These are phyloP conservation scores for Cylindrodendrum hubeiense DNA, from an alignment of 2,329 filamentous ascomycete genomes.

Conservation along the genomic window DNA sequence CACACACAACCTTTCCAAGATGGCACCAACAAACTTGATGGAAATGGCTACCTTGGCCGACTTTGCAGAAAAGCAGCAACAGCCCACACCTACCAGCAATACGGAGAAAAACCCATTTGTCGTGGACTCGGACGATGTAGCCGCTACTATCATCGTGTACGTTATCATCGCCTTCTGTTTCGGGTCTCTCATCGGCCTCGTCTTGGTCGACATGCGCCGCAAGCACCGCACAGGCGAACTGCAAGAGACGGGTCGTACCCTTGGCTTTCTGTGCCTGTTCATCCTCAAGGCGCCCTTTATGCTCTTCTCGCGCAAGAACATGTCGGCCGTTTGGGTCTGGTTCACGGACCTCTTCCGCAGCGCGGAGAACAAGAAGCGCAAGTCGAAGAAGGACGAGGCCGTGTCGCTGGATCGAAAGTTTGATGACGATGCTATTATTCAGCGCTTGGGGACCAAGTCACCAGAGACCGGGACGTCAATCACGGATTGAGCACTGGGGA, in stretches of 20 bases:
- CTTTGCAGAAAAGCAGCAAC: not conserved
- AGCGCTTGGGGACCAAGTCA: conserved; percentile 14
- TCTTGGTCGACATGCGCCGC: conserved; percentile 26
- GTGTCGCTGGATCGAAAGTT: not conserved
- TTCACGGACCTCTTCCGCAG: conserved; percentile 33
- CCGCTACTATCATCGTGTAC: conserved; percentile 16
- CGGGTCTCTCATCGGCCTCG: conserved; percentile 17
- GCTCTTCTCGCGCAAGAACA: conserved; percentile 17
- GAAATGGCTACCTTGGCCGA: not conserved
- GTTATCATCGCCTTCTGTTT: conserved; percentile 21
- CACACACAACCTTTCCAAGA: not conserved
- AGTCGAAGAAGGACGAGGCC: not conserved
- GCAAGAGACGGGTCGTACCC: conserved; percentile 1
- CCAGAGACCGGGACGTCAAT: not conserved
- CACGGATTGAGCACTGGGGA: not conserved
- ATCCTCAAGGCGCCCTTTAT: conserved; percentile 12
- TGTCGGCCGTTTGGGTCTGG: conserved; percentile 9
- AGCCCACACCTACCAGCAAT: not conserved
- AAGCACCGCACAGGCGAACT: conserved; percentile 32
- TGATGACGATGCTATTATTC: conserved; percentile 13
- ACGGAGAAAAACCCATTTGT: not conserved
- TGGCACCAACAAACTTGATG: not conserved
- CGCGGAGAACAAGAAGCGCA: conserved; percentile 12
- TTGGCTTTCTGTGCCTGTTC: not conserved
- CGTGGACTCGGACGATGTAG: not conserved